These are phyloP conservation scores for Exophiala phaeomuriformis DNA, from an alignment of 2,329 filamentous ascomycete genomes.

Conservation along the genomic window DNA sequence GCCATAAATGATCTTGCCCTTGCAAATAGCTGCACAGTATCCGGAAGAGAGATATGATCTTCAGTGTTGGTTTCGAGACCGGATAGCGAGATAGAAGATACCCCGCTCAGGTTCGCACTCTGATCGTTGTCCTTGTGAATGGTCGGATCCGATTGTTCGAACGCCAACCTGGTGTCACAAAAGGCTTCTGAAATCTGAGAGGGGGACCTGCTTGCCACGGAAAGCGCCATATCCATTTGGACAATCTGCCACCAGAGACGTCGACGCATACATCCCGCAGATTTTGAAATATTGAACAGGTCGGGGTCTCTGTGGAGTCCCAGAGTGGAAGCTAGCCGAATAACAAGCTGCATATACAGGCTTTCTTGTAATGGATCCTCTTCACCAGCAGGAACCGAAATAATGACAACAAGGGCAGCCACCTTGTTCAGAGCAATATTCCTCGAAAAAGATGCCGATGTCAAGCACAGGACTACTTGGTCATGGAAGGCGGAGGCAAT, in stretches of 20 bases:
- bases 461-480: conserved; percentile 39
- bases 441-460: conserved; percentile 39
- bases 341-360: conserved; percentile 41
- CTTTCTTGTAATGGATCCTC: conserved; percentile 45
- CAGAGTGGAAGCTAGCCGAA: conserved; percentile 35
- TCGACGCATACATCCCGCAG: conserved; percentile 35
- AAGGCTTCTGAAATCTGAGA: conserved; percentile 44
- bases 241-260: conserved; percentile 35
- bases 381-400: conserved; percentile 42
- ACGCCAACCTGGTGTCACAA: conserved; percentile 43
- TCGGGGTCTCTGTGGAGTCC: conserved; percentile 40
- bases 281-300: conserved; percentile 43
- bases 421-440: conserved; percentile 41
- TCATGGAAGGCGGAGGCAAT: conserved; percentile 38
- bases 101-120: conserved; percentile 29
- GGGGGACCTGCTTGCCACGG: conserved; percentile 44
- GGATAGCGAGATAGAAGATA: not conserved
- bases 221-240: conserved; percentile 50
- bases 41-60: conserved; percentile 38
- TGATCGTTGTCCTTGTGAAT: conserved; percentile 36
- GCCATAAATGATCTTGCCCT: conserved; percentile 42
- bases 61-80: conserved; percentile 31
- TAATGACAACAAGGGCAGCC: conserved; percentile 42
- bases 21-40: conserved; percentile 38
- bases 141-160: conserved; percentile 42